Evolutionary conservation across 495 filamentous ascomycete genomes (phyloP), one percentile per base, ranked within the genome.

Genomic region (Letharia lupina): DNA sequence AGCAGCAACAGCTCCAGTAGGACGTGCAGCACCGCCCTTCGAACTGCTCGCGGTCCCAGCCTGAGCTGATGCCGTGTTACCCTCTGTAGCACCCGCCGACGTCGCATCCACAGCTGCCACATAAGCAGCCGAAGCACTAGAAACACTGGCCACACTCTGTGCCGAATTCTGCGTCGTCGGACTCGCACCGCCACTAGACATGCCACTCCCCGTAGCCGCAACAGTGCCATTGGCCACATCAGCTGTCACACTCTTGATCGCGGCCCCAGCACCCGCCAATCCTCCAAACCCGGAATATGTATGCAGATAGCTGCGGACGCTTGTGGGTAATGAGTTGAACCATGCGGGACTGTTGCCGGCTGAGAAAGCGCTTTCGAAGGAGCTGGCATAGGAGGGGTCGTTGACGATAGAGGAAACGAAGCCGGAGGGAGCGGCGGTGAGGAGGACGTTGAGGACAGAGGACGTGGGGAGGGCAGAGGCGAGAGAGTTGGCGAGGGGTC

Each of bases 261-360:
- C 63, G n/a, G 58, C 67, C 5, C 68, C 71, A 23, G 64, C 68
- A 23, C 59, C 65, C 41, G 68, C 66, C n/a, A 70, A 52, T 10
- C 68, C 63, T 31, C 65, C 65, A 45, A 67, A 65, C 5, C 68
- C 68, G 31, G 52, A 50, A 57, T 73, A 73, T 4, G 71, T 73
- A 50, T 72, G 70, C 58, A 73, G 58, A 45, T 72, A 73, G 12
- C 62, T 67, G 41, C 64, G 68, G 20, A 74, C 65, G 10, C 63
- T 70, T 20, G 74, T 67, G 2, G 73, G 74, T 37, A 70, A 65
- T 13, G 68, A 47, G 12, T 59, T 75, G 66, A 77, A 81, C 62
- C 63, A 74, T 28, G 62, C 69, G 16, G 70, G 71, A 20, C 65
- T 66, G 28, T 59, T 68, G 9, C 71, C 71, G 10, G 62, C 64